A percentile compares a stretch with the other conserved stretches of the same genome.
Evolutionary conservation across 257 asterid genomes (phyloP).

Genomic region (Capsicum chinense): DNA sequence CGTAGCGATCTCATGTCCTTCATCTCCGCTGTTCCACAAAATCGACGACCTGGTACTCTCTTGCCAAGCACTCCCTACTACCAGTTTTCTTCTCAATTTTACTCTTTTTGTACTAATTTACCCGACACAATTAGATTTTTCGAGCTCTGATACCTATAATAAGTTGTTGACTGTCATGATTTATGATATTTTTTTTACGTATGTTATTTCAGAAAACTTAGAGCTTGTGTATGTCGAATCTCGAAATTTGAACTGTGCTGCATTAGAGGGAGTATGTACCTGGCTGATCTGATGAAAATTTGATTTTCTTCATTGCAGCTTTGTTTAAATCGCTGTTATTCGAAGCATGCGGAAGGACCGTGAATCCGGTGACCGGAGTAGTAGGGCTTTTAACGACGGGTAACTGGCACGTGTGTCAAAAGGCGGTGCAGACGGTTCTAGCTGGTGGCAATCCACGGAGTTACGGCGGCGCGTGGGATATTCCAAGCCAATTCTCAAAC

Average conservation of each 20-base stretch:
- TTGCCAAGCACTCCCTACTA: not conserved
- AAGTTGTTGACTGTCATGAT: too few relatives aligned
- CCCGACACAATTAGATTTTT: too few relatives aligned
- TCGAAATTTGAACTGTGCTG: too few relatives aligned
- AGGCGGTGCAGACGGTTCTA: slow-evolving; percentile 81
- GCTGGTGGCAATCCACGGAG: slow-evolving; percentile 54
- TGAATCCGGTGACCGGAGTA: slow-evolving; percentile 88
- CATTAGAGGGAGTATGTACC: not conserved
- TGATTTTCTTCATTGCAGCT: slow-evolving; percentile 45
- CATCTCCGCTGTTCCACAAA: slow-evolving; percentile 67
- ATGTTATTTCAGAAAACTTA: too few relatives aligned
- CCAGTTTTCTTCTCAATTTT: too few relatives aligned
- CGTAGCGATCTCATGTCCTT: slow-evolving; percentile 81
- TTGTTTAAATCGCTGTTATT: slow-evolving; percentile 74
- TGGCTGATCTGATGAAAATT: slow-evolving; percentile 2
- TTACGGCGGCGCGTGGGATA: slow-evolving; percentile 26
- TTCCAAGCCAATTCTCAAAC: not conserved
- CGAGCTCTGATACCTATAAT: too few relatives aligned
- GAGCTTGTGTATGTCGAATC: too few relatives aligned
- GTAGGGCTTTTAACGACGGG: slow-evolving; percentile 77
- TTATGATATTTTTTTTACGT: too few relatives aligned
- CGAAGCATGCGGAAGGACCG: slow-evolving; percentile 91
- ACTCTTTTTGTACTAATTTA: too few relatives aligned
- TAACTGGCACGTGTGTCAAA: slow-evolving; percentile 73
- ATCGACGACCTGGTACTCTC: slow-evolving; percentile 62